Evolutionary conservation across 148 eudicot species (phyloP).

Genomic region (Rhododendron williamsianum): DNA sequence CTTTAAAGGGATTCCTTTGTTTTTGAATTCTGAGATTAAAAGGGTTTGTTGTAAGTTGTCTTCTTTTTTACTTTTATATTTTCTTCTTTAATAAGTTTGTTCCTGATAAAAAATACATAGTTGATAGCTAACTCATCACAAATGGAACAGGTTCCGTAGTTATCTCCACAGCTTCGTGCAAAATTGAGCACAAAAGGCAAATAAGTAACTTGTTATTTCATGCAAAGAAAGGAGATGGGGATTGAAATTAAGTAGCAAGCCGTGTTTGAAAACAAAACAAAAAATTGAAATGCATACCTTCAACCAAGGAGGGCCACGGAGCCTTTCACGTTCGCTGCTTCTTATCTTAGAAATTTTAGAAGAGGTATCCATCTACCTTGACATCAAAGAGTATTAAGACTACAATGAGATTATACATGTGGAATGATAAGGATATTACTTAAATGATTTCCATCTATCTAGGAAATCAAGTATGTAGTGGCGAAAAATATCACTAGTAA

Average conservation of each 20-base stretch:
- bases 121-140: not conserved
- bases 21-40: not conserved
- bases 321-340: constrained; percentile 91
- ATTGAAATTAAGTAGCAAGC: not conserved
- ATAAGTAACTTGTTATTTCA: not conserved
- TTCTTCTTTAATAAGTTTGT: not conserved
- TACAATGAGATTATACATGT: constrained; percentile 7
- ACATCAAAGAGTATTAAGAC: constrained; percentile 27
- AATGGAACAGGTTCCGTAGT: not conserved
- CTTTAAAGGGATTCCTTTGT: not conserved
- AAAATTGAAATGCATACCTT: constrained; percentile 42
- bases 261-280: not conserved
- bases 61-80: not conserved
- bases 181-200: not conserved
- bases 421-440: not conserved
- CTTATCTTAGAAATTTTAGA: constrained; percentile 94
- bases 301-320: constrained; percentile 95
- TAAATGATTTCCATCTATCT: not conserved
- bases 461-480: not conserved
- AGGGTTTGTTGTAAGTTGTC: not conserved
- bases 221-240: constrained; percentile 6
- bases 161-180: not conserved
- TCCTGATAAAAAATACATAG: not conserved
- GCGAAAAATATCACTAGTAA: not conserved
- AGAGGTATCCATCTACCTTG: constrained; percentile 98